Evolutionary conservation across 768 basidiomycete species (phyloP), one percentile per base, ranked within the genome.

Genomic region (Podaxis rugospora): DNA sequence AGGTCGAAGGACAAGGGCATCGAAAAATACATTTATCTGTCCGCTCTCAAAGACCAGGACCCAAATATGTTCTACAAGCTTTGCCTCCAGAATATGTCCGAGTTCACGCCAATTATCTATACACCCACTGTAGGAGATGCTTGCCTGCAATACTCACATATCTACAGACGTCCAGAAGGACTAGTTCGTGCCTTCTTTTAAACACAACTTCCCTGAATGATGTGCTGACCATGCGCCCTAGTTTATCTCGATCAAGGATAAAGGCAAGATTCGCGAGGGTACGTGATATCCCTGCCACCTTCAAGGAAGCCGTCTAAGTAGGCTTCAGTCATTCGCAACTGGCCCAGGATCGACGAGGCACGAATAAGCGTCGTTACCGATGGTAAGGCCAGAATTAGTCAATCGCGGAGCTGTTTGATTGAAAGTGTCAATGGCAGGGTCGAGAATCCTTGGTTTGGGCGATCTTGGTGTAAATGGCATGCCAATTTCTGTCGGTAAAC

Each of bases 61-160:
- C 82, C 83, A 13, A 71, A 79, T 50, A 82, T 89, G 71, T 97
- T 95, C 75, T 96, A 92, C 75, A 81, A 80, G 51, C 78, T 94
- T 13, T 87, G 90, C 71, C 72, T 89, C 47, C 78, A 80, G 47
- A 80, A 93, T 70, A 86, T 93, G 83, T 66, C 83, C 28, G 90
- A 83, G 66, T 76, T 83, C 78, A 78, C 80, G 67, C 93, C 94
- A 13, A 80, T 95, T 46, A 92, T 96, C 58, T 96, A 95, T 71
- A 96, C 94, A 0, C 94, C 94, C 0, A 93, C 91, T 13, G 93
- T 96, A 28, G 94, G 94, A 25, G 92, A 95, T 66, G 94, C 93
- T 2, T 95, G 93, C 69, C 70, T 92, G 65, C 88, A 92, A 67
- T 94, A 84, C 75, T 90, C 88, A 21, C 84, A 88, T 62, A 92